These are phyloP conservation scores for Solanum rostratum DNA, from an alignment of 257 asterid species.

Conservation along the genomic window DNA sequence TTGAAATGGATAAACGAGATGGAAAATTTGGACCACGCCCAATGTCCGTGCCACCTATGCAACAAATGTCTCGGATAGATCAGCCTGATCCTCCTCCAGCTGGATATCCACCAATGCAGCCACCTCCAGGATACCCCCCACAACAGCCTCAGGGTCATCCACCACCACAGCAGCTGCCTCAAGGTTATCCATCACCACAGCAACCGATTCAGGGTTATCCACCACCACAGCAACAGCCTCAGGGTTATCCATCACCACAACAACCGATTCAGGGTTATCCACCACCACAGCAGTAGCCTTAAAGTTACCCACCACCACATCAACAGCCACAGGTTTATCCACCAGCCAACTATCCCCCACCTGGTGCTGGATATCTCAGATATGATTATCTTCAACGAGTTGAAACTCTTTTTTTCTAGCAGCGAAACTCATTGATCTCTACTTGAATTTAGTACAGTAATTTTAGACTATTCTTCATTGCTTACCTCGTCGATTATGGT, in stretches of 20 bases:
- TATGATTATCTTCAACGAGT: not conserved
- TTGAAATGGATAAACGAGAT: constrained; percentile 32
- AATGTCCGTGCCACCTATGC: constrained; percentile 23
- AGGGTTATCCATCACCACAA: not conserved
- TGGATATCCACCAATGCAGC: constrained; percentile 16
- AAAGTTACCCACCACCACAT: not conserved
- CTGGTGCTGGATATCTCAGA: constrained; percentile 2
- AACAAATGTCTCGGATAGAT: constrained; percentile 31
- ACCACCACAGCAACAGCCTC: not conserved
- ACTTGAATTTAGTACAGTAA: not conserved
- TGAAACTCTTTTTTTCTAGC: not conserved
- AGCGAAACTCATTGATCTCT: not conserved
- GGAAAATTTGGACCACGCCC: constrained; percentile 16
- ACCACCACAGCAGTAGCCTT: not conserved
- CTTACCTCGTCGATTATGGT: not conserved
- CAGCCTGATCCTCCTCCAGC: constrained; percentile 13
- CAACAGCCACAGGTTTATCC: not conserved
- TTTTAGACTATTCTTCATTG: not conserved
- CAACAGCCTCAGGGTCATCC: not conserved
- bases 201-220: not conserved
- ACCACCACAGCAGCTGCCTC: constrained; percentile 1
- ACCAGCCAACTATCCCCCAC: constrained; percentile 10
- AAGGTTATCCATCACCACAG: not conserved
- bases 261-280: not conserved
- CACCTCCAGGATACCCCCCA: constrained; percentile 8